Percentiles rank a stretch among this genome's conserved stretches.
phyloP scores from a whole-genome alignment of 192 early-diverging fungal species.

The Coemansia sp. region DNA sequence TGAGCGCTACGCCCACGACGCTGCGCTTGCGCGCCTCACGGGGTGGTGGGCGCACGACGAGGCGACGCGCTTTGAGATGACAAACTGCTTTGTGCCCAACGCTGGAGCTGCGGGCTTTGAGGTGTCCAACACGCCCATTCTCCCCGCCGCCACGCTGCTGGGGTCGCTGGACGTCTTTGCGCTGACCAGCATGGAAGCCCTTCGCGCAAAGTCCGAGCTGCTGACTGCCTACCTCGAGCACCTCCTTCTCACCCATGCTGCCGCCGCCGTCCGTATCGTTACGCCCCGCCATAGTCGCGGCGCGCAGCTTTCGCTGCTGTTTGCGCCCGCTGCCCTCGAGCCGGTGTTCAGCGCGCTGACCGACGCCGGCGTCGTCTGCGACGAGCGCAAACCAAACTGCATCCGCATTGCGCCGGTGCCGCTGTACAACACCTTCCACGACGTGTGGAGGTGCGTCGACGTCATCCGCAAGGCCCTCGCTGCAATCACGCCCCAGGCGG shows the following conservation, averaged over 20 bases:
- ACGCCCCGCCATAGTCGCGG: constrained; percentile 77
- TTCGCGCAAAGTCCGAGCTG: constrained; percentile 71
- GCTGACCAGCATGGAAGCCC: constrained; percentile 60
- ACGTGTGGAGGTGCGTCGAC: constrained; percentile 66
- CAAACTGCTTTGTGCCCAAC: constrained; percentile 73
- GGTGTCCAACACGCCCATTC: constrained; percentile 81
- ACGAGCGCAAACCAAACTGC: constrained; percentile 86
- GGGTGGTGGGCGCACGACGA: constrained; percentile 96
- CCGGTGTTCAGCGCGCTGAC: constrained; percentile 61
- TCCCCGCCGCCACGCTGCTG: constrained; percentile 68
- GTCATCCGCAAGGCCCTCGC: constrained; percentile 37
- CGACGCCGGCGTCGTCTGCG: constrained; percentile 68
- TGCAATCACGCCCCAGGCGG: background rate
- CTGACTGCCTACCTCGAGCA: constrained; percentile 84
- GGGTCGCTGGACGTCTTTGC: constrained; percentile 78
- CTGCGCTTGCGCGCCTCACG: constrained; percentile 60
- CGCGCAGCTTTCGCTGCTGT: constrained; percentile 77
- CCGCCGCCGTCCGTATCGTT: constrained; percentile 58
- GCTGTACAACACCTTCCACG: constrained; percentile 83
- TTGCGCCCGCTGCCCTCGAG: constrained; percentile 45
- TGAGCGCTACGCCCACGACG: constrained; percentile 64
- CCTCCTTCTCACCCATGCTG: constrained; percentile 54
- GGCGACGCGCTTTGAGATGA: constrained; percentile 82
- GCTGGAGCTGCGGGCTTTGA: constrained; percentile 80
- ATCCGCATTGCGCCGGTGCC: constrained; percentile 88